phyloP scores from a whole-genome alignment of 176 grass and related monocot species.

The Oryza meridionalis region DNA sequence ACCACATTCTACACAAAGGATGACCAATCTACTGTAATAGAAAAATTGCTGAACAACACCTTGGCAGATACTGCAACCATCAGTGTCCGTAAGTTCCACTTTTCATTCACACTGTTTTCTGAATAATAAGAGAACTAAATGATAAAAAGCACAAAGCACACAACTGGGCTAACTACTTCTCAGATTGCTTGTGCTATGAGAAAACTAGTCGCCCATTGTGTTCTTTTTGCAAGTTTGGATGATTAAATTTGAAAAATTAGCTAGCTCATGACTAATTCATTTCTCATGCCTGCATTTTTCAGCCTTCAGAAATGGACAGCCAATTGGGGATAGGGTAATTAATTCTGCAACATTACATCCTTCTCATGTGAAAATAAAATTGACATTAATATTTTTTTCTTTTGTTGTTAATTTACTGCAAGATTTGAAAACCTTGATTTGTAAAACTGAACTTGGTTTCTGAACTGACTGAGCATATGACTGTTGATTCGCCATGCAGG shows the following conservation, averaged over 20 bases:
- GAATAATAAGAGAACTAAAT: not conserved
- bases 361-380: not conserved
- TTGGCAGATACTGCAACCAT: constrained; percentile 55
- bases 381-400: not conserved
- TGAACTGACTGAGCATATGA: not conserved
- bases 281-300: not conserved
- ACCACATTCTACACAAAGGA: constrained; percentile 69
- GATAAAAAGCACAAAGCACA: not conserved
- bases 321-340: constrained; percentile 61
- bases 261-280: not conserved
- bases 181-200: not conserved
- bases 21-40: constrained; percentile 50
- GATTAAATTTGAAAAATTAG: not conserved
- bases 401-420: not conserved
- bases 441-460: not conserved
- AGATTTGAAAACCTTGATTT: not conserved
- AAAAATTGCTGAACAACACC: constrained; percentile 52
- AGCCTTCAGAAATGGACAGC: constrained; percentile 56
- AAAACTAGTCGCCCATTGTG: not conserved
- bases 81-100: constrained; percentile 56
- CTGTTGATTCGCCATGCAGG: constrained; percentile 32
- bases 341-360: not conserved
- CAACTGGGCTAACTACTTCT: not conserved
- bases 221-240: not conserved
- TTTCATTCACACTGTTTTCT: not conserved